A percentile compares a stretch with the other conserved stretches of the same genome.
Evolutionary conservation across 208 protist genomes (phyloP).

Genomic region (Leishmania guyanensis): DNA sequence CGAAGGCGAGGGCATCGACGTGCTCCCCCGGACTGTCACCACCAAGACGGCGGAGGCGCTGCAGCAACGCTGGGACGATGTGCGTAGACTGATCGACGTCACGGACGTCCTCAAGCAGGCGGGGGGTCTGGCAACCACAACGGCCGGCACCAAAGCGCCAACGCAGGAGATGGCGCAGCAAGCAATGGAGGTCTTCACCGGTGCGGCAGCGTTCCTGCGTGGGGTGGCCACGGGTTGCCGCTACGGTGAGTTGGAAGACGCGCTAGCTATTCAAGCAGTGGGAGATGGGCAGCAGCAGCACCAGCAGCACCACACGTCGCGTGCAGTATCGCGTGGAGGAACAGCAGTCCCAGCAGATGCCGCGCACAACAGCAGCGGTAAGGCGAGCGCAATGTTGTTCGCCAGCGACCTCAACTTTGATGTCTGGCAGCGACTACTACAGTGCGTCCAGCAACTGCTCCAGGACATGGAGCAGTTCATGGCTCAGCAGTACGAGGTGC

Average conservation of each 20-base stretch:
- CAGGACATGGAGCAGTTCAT: slow-evolving; percentile 77
- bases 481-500: slow-evolving; percentile 29
- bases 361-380: neutral
- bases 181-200: slow-evolving; percentile 85
- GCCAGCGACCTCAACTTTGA: slow-evolving; percentile 45
- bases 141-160: neutral
- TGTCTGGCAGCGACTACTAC: slow-evolving; percentile 58
- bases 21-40: slow-evolving; percentile 20
- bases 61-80: slow-evolving; percentile 68
- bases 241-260: slow-evolving; percentile 49
- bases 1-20: slow-evolving; percentile 27
- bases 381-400: slow-evolving; percentile 24
- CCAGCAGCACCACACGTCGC: neutral
- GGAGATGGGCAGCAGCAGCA: slow-evolving; percentile 24
- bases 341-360: neutral
- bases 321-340: neutral
- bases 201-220: slow-evolving; percentile 71
- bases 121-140: neutral
- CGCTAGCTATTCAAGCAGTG: slow-evolving; percentile 39
- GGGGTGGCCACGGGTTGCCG: slow-evolving; percentile 61
- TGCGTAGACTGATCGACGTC: slow-evolving; percentile 48
- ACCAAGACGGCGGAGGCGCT: slow-evolving; percentile 57
- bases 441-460: slow-evolving; percentile 54
- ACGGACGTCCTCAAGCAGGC: slow-evolving; percentile 36
- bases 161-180: slow-evolving; percentile 24